Conservation (phyloP, 225 moss, liverwort and hornwort species). For the Sphagnum contortum region DNA sequence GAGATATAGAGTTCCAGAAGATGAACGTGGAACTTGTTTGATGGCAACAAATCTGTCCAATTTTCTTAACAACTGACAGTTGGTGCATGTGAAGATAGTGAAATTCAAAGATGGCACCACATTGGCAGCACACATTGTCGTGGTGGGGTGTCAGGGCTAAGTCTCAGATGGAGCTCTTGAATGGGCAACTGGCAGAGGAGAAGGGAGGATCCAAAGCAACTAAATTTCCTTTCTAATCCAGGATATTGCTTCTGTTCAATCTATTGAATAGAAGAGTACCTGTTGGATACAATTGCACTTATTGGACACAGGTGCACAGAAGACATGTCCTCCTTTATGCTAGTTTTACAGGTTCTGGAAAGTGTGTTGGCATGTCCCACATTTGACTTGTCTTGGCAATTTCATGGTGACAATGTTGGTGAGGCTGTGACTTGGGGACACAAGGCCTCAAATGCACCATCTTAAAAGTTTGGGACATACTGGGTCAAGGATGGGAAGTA, state of each 20-base stretch:
- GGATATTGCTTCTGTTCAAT: too few species aligned
- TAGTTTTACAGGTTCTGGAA: too few species aligned
- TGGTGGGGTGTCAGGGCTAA: constrained; percentile 77
- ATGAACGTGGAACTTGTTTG: constrained; percentile 16
- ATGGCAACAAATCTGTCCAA: background rate
- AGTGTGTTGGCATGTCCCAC: background rate
- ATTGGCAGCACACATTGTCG: constrained; percentile 32
- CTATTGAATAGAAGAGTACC: too few species aligned
- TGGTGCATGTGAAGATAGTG: constrained; percentile 29
- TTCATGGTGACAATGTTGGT: constrained; percentile 80
- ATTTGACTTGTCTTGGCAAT: constrained; percentile 89
- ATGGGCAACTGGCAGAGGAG: constrained; percentile 59
- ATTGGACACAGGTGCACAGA: too few species aligned
- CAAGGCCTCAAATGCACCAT: constrained; percentile 15
- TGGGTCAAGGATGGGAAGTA: constrained; percentile 67
- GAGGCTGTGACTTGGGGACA: constrained; percentile 46
- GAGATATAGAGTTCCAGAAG: constrained; percentile 56
- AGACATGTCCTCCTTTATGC: too few species aligned
- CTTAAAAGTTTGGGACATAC: constrained; percentile 71
- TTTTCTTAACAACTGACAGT: background rate
- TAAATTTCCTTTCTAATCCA: background rate
- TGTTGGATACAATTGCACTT: too few species aligned
- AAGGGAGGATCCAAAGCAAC: constrained; percentile 65
- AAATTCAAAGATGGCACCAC: constrained; percentile 33
- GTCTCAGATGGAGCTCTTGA: constrained; percentile 54